Evolutionary conservation across 1,284 basidiomycete species (phyloP).

Genomic region (Acaromyces ingoldii): DNA sequence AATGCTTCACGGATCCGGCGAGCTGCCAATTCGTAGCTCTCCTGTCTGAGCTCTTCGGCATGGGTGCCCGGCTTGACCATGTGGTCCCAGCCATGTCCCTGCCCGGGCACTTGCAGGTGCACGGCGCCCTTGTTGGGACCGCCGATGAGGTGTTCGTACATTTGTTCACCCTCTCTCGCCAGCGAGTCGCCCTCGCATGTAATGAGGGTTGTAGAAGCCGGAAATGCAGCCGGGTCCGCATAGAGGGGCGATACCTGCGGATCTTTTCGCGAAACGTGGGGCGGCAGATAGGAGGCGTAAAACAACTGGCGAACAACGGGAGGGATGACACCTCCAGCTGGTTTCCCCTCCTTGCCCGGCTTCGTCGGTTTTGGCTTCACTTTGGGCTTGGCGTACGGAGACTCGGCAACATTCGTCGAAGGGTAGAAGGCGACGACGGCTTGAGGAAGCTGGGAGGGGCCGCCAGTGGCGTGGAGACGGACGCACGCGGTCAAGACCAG

Average conservation of each 20-base stretch:
- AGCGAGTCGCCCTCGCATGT: constrained; percentile 25
- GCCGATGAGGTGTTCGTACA: constrained; percentile 14
- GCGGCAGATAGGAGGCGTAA: constrained; percentile 23
- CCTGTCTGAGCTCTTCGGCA: constrained; percentile 18
- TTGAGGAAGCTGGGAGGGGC: too few species aligned
- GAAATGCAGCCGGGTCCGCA: constrained; percentile 16
- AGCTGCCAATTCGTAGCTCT: constrained; percentile 20
- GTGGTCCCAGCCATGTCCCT: constrained; percentile 37
- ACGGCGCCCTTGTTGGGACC: not conserved
- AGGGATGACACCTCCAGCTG: constrained; percentile 22
- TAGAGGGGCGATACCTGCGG: constrained; percentile 24
- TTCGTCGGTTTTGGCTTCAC: too few species aligned
- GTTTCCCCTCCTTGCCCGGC: constrained; percentile 13
- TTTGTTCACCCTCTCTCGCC: constrained; percentile 17
- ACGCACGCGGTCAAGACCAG: constrained; percentile 20
- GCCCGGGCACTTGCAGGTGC: constrained; percentile 7
- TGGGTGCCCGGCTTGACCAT: constrained; percentile 17
- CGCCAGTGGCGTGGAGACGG: too few species aligned
- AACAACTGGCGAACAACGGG: constrained; percentile 22
- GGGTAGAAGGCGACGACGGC: constrained; percentile 30
- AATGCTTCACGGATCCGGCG: constrained; percentile 21
- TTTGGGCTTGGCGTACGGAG: constrained; percentile 25
- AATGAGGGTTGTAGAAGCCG: constrained; percentile 20
- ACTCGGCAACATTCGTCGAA: constrained; percentile 30
- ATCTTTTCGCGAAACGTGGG: constrained; percentile 18